Evolutionary conservation across 2,329 filamentous ascomycete genomes (phyloP).

Genomic region (Laburnicola sp.): DNA sequence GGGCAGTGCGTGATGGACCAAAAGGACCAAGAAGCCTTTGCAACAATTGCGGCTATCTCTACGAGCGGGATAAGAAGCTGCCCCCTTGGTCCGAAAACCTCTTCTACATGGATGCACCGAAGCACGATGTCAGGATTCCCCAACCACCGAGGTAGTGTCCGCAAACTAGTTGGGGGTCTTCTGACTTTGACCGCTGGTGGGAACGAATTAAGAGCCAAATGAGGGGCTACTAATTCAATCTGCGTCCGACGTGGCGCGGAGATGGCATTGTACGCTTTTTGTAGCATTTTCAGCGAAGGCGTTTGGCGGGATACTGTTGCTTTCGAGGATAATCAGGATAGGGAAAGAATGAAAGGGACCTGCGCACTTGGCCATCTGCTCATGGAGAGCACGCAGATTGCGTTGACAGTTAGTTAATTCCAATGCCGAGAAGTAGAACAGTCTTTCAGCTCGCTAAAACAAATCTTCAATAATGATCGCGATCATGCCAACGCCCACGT

Average conservation of each 20-base stretch:
- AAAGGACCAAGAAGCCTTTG: slow-evolving; percentile 81
- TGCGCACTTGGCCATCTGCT: not conserved
- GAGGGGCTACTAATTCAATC: not conserved
- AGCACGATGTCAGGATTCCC: slow-evolving; percentile 24
- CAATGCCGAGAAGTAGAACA: too few relatives aligned
- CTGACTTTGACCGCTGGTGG: not conserved
- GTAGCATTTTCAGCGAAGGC: slow-evolving; percentile 30
- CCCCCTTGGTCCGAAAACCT: slow-evolving; percentile 76
- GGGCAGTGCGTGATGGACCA: slow-evolving; percentile 93
- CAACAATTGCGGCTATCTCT: slow-evolving; percentile 88
- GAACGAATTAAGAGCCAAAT: not conserved
- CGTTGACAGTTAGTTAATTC: too few relatives aligned
- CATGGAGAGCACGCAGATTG: too few relatives aligned
- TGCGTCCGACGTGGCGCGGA: too few relatives aligned
- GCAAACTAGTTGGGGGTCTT: not conserved
- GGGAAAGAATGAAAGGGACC: not conserved
- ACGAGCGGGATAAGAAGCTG: slow-evolving; percentile 81
- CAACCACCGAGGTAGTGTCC: slow-evolving; percentile 19
- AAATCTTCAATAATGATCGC: too few relatives aligned
- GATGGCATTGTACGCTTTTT: slow-evolving; percentile 9
- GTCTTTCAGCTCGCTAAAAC: too few relatives aligned
- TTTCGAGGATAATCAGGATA: too few relatives aligned
- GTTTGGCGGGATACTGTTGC: slow-evolving; percentile 11
- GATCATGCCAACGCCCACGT: too few relatives aligned
- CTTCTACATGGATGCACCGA: slow-evolving; percentile 55